These are phyloP conservation scores for Helenozyma rhizophorensis DNA, from an alignment of 805 yeast species.

Conservation along the genomic window DNA sequence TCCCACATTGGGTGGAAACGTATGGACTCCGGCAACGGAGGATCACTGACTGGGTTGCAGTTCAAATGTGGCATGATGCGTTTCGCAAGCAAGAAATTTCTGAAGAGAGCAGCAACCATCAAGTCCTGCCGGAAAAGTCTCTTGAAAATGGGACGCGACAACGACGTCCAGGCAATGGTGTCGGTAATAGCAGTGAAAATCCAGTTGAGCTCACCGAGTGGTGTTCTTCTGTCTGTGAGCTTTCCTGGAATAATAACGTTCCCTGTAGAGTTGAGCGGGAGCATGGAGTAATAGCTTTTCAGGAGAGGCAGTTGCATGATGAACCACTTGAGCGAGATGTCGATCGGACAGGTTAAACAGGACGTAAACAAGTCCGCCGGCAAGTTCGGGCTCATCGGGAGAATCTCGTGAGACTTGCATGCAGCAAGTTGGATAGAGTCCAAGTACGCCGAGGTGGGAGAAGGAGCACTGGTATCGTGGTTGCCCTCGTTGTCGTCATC, in stretches of 20 bases:
- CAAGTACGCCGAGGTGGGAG: slow-evolving; percentile 64
- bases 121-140: slow-evolving; percentile 89
- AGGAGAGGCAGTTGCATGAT: slow-evolving; percentile 73
- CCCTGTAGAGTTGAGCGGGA: slow-evolving; percentile 46
- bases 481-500: slow-evolving; percentile 74
- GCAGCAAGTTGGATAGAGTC: slow-evolving; percentile 95
- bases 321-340: slow-evolving; percentile 88
- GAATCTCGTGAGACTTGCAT: slow-evolving; percentile 75
- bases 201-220: slow-evolving; percentile 95
- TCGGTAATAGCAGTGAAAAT: slow-evolving; percentile 97
- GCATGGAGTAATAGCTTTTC: slow-evolving; percentile 44
- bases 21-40: slow-evolving; percentile 79
- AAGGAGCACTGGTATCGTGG: slow-evolving; percentile 48
- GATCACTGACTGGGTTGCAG: slow-evolving; percentile 93
- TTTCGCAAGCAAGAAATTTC: slow-evolving; percentile 88
- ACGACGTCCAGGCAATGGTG: slow-evolving; percentile 94
- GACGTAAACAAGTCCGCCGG: slow-evolving; percentile 97
- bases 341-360: slow-evolving; percentile 93
- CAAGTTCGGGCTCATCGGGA: slow-evolving; percentile 89
- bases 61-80: slow-evolving; percentile 90
- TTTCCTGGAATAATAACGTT: slow-evolving; percentile 81
- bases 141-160: slow-evolving; percentile 85
- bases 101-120: slow-evolving; percentile 92
- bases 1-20: slow-evolving; percentile 94
- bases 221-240: slow-evolving; percentile 88